Conservation (phyloP, 164 flowering plant species). For the Piper betle region DNA sequence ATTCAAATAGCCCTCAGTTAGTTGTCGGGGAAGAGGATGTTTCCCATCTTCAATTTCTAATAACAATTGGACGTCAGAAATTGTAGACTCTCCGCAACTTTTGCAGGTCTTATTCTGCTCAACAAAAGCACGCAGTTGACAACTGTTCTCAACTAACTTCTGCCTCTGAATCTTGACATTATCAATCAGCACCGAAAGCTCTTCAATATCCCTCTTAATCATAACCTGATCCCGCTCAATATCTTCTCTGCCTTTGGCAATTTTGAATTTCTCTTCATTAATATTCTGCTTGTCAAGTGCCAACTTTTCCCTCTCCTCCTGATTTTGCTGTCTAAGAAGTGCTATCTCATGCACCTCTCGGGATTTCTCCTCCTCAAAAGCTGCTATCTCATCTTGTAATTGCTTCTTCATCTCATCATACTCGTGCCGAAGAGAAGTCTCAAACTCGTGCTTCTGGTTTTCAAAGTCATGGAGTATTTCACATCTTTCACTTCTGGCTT, state of each 20-base stretch:
- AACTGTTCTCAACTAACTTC: conserved; percentile 35
- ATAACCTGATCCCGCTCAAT: conserved; percentile 47
- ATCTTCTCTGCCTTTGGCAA: conserved; percentile 30
- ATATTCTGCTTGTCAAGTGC: conserved; percentile 29
- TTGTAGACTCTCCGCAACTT: conserved; percentile 47
- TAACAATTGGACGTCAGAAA: conserved; percentile 30
- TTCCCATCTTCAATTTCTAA: conserved; percentile 27
- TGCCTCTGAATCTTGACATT: conserved; percentile 53
- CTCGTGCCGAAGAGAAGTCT: conserved; percentile 31
- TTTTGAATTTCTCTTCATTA: conserved; percentile 39
- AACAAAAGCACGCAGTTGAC: conserved; percentile 31
- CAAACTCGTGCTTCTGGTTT: conserved; percentile 33
- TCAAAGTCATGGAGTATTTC: conserved; percentile 52
- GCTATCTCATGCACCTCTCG: conserved; percentile 29
- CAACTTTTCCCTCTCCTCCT: conserved; percentile 48
- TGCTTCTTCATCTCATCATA: conserved; percentile 41
- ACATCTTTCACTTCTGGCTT: conserved; percentile 31
- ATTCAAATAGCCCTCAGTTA: conserved; percentile 20
- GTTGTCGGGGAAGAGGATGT: conserved; percentile 22
- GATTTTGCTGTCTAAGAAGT: conserved; percentile 32
- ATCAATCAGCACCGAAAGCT: conserved; percentile 48
- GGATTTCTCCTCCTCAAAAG: conserved; percentile 38
- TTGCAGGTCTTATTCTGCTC: conserved; percentile 50
- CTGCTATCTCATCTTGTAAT: conserved; percentile 30
- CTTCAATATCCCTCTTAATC: conserved; percentile 52